Evolutionary conservation across 345 rosid genomes (phyloP), one percentile per base, ranked within the genome.

Genomic region (Aquilaria yunnanensis): DNA sequence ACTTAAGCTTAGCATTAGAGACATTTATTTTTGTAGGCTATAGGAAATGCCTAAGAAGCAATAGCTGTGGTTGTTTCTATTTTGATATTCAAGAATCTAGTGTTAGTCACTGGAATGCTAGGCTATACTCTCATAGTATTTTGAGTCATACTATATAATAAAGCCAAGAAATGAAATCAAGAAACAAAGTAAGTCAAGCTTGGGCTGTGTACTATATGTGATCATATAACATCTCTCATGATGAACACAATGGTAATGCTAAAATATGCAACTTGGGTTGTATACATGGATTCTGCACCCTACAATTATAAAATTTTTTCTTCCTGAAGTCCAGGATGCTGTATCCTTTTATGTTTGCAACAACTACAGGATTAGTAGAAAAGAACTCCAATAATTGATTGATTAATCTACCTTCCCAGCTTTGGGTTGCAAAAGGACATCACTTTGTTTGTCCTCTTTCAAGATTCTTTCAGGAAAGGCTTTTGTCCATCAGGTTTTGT

Each of bases 11-110:
- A 37, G 43, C 43, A 8, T 37, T 8, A 66, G 29, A 55, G 48
- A 12, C 43, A 53, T 4, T 55, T 11, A 14, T 9, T 41, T 14
- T 66, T 64, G 7, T 67, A 80, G 81, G 84, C 76, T 3, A 58
- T 77, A 32, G 81, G 81, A 50, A 80, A 70, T 59, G 83, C 83
- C 2, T 75, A 75, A 70, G 79, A 77, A 30, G 83, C 83, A 4
- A 75, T 75, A 4, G 79, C 77, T 2, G 79, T 78, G 47, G 77
- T 75, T 2, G 54, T 78, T 31, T 78, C 79, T 4, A 75, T 75
- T 45, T 11, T 78, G 65, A 67, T 78, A 70, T 78, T 78, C 64
- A 67, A 66, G 61, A 75, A 78, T 55, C 79, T 79, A 2, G 83
- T 78, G 16, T 72, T 77, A 30, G 66, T 78, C 7, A 78, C 73